These are phyloP conservation scores for Rhizoctonia solani DNA, from an alignment of 1,284 basidiomycete species.

Conservation along the genomic window DNA sequence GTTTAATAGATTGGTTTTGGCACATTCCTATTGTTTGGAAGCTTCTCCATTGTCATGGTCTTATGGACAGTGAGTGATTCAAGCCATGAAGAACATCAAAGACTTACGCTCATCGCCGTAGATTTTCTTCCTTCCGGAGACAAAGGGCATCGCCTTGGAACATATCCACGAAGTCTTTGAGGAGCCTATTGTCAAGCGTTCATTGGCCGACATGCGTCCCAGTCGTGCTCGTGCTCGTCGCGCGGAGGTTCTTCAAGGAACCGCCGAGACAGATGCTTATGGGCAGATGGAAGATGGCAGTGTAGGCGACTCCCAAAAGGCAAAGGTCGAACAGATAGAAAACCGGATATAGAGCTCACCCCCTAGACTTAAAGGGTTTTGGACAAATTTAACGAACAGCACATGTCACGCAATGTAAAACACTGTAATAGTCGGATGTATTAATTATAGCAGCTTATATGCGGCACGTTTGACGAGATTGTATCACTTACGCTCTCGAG, in stretches of 20 bases:
- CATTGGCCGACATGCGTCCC: constrained; percentile 40
- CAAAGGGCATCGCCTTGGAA: constrained; percentile 43
- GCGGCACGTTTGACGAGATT: too few species aligned
- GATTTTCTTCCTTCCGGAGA: constrained; percentile 42
- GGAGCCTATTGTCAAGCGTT: constrained; percentile 41
- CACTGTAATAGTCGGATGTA: background rate
- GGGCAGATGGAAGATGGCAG: constrained; percentile 28
- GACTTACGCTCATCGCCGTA: background rate
- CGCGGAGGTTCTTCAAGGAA: constrained; percentile 23
- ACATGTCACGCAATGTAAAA: background rate
- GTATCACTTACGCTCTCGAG: too few species aligned
- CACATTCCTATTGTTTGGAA: constrained; percentile 40
- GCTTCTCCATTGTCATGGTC: constrained; percentile 36
- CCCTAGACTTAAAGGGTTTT: background rate
- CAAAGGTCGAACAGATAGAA: constrained; percentile 16
- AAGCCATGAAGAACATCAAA: background rate
- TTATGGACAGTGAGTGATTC: constrained; percentile 39
- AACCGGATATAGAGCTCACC: background rate
- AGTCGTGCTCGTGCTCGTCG: constrained; percentile 30
- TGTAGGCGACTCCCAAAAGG: constrained; percentile 6
- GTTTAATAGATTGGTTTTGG: constrained; percentile 36
- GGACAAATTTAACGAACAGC: background rate
- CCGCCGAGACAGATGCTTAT: constrained; percentile 21
- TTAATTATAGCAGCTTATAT: background rate
- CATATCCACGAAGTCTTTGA: constrained; percentile 42